Evolutionary conservation across 2,329 filamentous ascomycete species (phyloP).

Genomic region (Fonsecaea erecta): DNA sequence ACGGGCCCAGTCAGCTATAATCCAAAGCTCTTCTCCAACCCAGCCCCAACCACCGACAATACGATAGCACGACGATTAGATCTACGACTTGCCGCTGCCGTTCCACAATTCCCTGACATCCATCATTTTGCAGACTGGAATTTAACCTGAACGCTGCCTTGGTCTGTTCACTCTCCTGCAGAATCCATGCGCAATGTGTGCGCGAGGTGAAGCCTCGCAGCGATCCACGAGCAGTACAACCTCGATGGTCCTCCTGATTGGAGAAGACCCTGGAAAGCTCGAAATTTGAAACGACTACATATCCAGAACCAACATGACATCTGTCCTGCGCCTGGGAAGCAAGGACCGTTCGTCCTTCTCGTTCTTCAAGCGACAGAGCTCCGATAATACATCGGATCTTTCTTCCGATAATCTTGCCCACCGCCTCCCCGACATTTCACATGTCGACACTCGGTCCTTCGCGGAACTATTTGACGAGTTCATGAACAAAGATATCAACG

Average conservation of each 20-base stretch:
- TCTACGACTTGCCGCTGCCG: conserved; percentile 16
- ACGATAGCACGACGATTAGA: conserved; percentile 14
- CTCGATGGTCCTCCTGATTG: conserved; percentile 18
- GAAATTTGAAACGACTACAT: conserved; percentile 14
- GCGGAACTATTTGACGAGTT: conserved; percentile 33
- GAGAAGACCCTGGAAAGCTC: conserved; percentile 10
- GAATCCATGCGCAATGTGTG: conserved; percentile 30
- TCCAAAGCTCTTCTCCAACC: conserved; percentile 21
- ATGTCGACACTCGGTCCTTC: conserved; percentile 33
- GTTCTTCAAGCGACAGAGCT: conserved; percentile 29
- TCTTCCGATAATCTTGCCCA: conserved; percentile 19
- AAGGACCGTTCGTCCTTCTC: conserved; percentile 34
- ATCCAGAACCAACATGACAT: conserved; percentile 27
- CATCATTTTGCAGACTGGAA: conserved; percentile 15
- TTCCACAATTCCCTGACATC: conserved; percentile 9
- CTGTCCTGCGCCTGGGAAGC: conserved; percentile 30
- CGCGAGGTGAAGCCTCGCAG: conserved; percentile 18
- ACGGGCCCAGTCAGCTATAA: conserved; percentile 29
- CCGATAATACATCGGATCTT: conserved; percentile 15
- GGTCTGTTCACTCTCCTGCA: conserved; percentile 11
- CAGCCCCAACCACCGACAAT: conserved; percentile 34
- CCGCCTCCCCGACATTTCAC: conserved; percentile 31
- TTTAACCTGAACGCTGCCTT: conserved; percentile 25
- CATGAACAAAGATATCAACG: conserved; percentile 17
- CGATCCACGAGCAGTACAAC: conserved; percentile 16